Evolutionary conservation across 2,329 filamentous ascomycete species (phyloP).

Genomic region (Drechslerella dactyloides): DNA sequence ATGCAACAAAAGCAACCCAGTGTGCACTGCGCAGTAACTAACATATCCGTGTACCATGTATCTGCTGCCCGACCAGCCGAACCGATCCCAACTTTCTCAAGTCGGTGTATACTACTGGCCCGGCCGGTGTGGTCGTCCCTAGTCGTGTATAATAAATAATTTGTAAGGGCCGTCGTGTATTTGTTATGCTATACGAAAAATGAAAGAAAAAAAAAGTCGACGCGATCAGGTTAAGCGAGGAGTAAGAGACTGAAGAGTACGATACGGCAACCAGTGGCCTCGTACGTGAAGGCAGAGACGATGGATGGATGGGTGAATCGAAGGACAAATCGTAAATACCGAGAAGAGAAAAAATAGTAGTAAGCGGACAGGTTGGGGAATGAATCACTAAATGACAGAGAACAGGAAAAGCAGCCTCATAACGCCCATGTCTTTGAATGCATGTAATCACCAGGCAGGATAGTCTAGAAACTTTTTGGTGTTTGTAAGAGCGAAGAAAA

Average conservation of each 20-base stretch:
- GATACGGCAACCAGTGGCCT: conserved; percentile 9
- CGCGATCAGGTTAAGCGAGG: neutral
- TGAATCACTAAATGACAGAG: conserved; percentile 7
- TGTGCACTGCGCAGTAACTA: too few species aligned
- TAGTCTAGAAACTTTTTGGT: conserved; percentile 49
- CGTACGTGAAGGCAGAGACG: neutral
- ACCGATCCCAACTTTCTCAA: too few species aligned
- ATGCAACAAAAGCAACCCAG: too few species aligned
- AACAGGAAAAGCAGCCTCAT: conserved; percentile 16
- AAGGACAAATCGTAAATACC: conserved; percentile 14
- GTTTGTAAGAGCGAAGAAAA: conserved; percentile 21
- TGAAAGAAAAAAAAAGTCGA: conserved; percentile 16
- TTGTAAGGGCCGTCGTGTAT: neutral
- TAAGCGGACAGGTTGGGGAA: conserved; percentile 9
- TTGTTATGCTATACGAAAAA: neutral
- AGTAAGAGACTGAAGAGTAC: neutral
- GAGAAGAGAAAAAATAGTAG: conserved; percentile 10
- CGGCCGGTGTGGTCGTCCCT: too few species aligned
- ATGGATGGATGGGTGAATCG: conserved; percentile 5
- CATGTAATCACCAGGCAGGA: conserved; percentile 36
- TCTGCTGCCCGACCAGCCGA: too few species aligned
- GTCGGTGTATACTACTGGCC: too few species aligned
- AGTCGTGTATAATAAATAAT: too few species aligned
- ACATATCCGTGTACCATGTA: too few species aligned
- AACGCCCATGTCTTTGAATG: conserved; percentile 51